Conservation (phyloP, 345 rosid genomes). For the Eutrema yunnanense region DNA sequence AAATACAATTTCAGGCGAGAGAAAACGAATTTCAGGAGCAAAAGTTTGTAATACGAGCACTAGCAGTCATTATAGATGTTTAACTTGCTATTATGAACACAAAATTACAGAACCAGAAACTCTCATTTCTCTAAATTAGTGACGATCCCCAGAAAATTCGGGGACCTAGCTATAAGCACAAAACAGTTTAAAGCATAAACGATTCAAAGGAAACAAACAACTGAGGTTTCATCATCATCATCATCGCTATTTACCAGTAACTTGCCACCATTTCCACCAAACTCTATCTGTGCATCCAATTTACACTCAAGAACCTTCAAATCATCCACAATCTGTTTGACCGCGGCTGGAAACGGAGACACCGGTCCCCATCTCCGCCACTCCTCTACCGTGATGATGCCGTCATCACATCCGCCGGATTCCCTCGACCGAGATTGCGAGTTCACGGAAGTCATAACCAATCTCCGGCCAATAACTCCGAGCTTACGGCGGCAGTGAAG, state of each 20-base stretch:
- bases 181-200: neutral
- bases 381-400: constrained; percentile 45
- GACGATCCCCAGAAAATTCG: neutral
- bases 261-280: constrained; percentile 87
- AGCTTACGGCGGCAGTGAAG: constrained; percentile 28
- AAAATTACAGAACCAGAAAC: neutral
- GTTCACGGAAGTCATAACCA: constrained; percentile 26
- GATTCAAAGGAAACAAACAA: neutral
- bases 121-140: neutral
- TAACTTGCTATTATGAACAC: neutral
- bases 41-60: too few species aligned
- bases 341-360: constrained; percentile 66
- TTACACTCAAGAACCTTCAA: constrained; percentile 62
- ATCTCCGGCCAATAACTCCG: constrained; percentile 13
- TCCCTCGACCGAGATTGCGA: constrained; percentile 37
- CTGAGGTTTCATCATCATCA: neutral
- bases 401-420: constrained; percentile 22
- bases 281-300: constrained; percentile 51
- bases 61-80: too few species aligned
- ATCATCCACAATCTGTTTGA: constrained; percentile 55
- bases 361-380: constrained; percentile 80
- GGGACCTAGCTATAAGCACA: neutral
- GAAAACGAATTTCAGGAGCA: too few species aligned
- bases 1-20: neutral
- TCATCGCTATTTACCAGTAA: constrained; percentile 42